Evolutionary conservation across 73 alveolate species (phyloP).

Genomic region (Paramecium biaurelia): DNA sequence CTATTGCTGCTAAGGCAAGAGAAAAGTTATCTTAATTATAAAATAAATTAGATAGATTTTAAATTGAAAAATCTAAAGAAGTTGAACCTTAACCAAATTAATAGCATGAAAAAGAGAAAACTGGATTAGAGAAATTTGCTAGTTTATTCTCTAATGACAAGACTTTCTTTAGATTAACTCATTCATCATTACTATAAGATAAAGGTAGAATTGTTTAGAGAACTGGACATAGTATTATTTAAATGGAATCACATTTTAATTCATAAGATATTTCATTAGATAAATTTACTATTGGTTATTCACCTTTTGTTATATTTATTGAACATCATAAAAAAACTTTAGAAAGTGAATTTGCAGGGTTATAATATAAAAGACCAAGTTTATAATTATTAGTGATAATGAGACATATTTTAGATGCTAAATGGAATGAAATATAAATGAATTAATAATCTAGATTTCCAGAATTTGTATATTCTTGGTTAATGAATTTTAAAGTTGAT

Average conservation of each 20-base stretch:
- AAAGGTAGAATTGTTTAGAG: conserved; percentile 11
- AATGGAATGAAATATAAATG: conserved; percentile 41
- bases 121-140: conserved; percentile 16
- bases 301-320: background rate
- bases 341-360: conserved; percentile 36
- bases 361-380: conserved; percentile 10
- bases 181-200: background rate
- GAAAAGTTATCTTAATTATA: conserved; percentile 7
- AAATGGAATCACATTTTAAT: conserved; percentile 38
- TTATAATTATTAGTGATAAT: background rate
- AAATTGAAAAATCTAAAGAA: conserved; percentile 8
- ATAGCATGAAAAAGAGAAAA: conserved; percentile 8
- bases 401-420: conserved; percentile 43
- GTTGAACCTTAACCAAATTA: background rate
- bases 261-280: conserved; percentile 22
- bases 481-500: conserved; percentile 31
- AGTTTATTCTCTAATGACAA: conserved; percentile 21
- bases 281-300: background rate
- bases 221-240: conserved; percentile 10
- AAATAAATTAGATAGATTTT: conserved; percentile 10
- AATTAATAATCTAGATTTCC: background rate
- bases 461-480: conserved; percentile 38
- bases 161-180: conserved; percentile 20
- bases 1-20: conserved; percentile 30
- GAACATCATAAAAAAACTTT: conserved; percentile 44